Evolutionary conservation across 2,329 filamentous ascomycete genomes (phyloP), one percentile per base, ranked within the genome.

Genomic region (Penicillium sp.): DNA sequence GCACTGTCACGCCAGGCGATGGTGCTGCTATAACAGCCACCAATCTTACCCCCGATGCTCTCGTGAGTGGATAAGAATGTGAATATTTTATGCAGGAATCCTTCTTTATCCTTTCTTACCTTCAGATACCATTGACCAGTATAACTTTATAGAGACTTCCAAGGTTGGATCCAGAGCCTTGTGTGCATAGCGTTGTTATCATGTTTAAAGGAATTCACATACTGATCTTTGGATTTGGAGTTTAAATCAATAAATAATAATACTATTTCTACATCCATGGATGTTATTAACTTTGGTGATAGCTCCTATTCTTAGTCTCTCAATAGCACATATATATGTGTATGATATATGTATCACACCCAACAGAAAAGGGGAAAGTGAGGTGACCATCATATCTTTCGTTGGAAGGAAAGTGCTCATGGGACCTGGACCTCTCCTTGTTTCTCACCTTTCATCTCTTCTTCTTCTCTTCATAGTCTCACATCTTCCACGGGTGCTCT

Each of bases 61-160:
- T 73, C 50, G 68, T 73, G 58, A 72, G 66, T 51, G 71, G 69
- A 41, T 73, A 52, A 62, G 27, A 23, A 53, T 31, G 9, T 50
- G 17, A 12, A 47, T 47, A 17, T 45, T 21, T 12, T 12, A 15
- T 36, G 3, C 21, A 19, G 13, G 19, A 12, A 15, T 4, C 23
- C 29, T 10, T 39, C 8, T 39, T 10, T 15, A 6, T 19, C n/a
- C 6, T 17, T 27, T 8, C 7, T 35, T 36, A 3, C 17, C 15
- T 25, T 33, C 41, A 17, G 6, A 15, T 19, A 27, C 12, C 17
- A 15, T 53, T 36, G 10, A 36, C 21, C 1, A 17, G 19, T 31
- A 27, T 47, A 7, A 33, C 15, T 29, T 2, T 21, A 42, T 53
- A 53, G 17, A 36, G 9, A 44, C 1, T 6, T 27, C 9, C 9